Evolutionary conservation across 176 grass and related monocot genomes (phyloP).

Genomic region (Hordeum vulgare): DNA sequence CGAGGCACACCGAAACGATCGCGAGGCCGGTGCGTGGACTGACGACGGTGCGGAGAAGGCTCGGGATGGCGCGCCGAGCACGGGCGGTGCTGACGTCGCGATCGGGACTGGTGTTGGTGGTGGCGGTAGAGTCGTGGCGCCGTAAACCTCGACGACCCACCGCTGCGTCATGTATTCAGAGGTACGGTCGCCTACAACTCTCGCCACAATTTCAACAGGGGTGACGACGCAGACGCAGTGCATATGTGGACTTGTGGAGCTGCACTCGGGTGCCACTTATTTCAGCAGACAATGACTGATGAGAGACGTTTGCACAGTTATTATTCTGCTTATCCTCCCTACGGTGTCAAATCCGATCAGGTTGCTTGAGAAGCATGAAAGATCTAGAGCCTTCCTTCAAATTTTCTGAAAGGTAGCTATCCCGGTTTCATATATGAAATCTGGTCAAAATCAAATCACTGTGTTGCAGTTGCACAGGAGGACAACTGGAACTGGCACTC

Average conservation of each 20-base stretch:
- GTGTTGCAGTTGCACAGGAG: not conserved
- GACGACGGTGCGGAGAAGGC: not conserved
- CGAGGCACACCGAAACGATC: no score
- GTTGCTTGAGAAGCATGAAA: not conserved
- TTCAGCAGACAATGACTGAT: not conserved
- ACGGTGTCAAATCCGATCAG: not conserved
- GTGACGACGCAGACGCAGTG: not conserved
- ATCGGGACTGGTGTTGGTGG: not conserved
- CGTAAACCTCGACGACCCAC: not conserved
- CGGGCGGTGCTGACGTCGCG: not conserved
- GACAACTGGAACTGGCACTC: not conserved
- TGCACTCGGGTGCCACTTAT: not conserved
- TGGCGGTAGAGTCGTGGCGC: not conserved
- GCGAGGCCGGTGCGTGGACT: no score
- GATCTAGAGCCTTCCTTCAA: no score
- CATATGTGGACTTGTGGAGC: not conserved
- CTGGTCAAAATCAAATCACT: not conserved
- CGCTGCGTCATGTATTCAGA: not conserved
- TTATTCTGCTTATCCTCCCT: not conserved
- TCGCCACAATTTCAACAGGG: not conserved
- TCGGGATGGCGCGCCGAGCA: not conserved
- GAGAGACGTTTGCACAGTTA: not conserved
- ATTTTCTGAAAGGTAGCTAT: no score
- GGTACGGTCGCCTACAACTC: not conserved
- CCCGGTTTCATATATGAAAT: no score